Conservation (phyloP, 441 rosid species). For the Corymbia citriodora region DNA sequence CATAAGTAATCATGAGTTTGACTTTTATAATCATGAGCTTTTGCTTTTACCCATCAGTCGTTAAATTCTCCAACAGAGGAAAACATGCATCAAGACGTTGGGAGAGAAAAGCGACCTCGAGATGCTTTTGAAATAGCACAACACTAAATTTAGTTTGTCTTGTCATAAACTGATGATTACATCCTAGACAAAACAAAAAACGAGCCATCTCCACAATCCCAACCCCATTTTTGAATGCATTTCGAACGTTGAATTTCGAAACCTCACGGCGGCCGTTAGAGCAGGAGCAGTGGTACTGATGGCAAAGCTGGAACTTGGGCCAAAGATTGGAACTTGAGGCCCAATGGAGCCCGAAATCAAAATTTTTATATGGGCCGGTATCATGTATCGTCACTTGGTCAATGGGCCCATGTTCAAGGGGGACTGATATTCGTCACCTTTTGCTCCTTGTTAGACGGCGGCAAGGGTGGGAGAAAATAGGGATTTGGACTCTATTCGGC, state of each 20-base stretch:
- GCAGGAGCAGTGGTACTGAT: neutral
- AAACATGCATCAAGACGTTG: neutral
- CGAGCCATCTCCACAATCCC: neutral
- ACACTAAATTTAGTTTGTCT: neutral
- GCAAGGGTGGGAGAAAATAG: neutral
- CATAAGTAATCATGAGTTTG: neutral
- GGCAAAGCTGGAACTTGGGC: neutral
- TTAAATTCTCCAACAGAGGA: neutral
- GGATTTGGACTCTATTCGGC: neutral
- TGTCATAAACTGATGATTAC: neutral
- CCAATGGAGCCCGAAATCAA: neutral
- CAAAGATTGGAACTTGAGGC: neutral
- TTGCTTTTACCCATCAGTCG: neutral
- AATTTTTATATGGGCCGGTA: neutral
- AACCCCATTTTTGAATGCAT: neutral
- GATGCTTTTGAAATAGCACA: neutral
- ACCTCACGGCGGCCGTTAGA: neutral
- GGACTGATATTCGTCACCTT: fast-evolving
- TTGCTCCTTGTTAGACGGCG: neutral
- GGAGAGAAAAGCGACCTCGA: neutral
- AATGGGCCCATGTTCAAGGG: neutral
- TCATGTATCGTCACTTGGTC: neutral
- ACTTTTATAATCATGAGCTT: neutral
- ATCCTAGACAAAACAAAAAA: neutral
- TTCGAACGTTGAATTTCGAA: neutral